Base-by-base conservation (phyloP, 2,329 filamentous ascomycete species). In the Fusarium sp. region DNA sequence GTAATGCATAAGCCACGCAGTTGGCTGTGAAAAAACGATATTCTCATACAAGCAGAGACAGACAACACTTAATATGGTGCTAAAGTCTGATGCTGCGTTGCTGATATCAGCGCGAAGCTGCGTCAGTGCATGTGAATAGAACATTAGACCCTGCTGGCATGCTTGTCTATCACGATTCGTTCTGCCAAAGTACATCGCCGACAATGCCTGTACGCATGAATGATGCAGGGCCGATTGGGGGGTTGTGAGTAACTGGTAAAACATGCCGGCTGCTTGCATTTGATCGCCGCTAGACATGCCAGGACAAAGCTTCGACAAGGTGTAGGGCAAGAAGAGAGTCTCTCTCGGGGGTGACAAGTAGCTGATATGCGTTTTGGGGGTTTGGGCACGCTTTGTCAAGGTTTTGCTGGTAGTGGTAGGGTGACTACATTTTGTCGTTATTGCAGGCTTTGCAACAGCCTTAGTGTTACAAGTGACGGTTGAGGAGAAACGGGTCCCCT, bases 11-110 rank as follows among this genome's bases (percentile, higher is more conserved):
- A 66, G 63, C 63, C 63, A 66, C 2, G 63, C 63, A 8, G 33
- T 62, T 3, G 63, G 62, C 4, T 66, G 63, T 7, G 63, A 66
- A 13, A 66, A 67, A 0, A 57, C 49, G 1, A 66, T 25, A 1
- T 67, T 66, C 17, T 66, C 63, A 17, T 66, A 67, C 3, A 66
- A 41, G 4, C 63, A 66, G 23, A 67, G 63, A 39, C 63, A 66
- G 39, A 66, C 20, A 7, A 66, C 46, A 1, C 63, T 51, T 51
- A 62, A 53, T 4, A 66, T 50, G 2, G 62, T 66, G 8, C 50
- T 51, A 1, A 66, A 8, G 6, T 67, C 43, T 3, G 56, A 46
- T 20, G 25, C 44, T 7, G 39, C 23, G 19, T 48, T 62, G 15
- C 44, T 46, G 10, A 66, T 66, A 9, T 62, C 40, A 2, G 37